Evolutionary conservation across 129 eudicot species (phyloP), one percentile per base, ranked within the genome.

Genomic region (Apium graveolens): DNA sequence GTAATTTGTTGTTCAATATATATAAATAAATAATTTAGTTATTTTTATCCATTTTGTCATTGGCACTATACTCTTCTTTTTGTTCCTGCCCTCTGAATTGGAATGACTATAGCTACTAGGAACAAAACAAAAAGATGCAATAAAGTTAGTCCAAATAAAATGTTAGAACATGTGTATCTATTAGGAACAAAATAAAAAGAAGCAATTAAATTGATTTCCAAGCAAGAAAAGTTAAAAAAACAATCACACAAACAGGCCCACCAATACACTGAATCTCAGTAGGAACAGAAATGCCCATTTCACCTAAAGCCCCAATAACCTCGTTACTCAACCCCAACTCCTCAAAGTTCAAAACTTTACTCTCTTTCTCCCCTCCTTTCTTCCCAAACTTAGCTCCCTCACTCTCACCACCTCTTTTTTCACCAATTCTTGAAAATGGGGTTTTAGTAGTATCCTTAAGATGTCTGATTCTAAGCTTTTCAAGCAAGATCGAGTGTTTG

Each of bases 181-280:
- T n/a, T n/a, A n/a, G n/a, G n/a, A n/a, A n/a, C n/a, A n/a, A n/a
- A n/a, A n/a, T n/a, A n/a, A n/a, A n/a, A n/a, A n/a, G n/a, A n/a
- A n/a, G n/a, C n/a, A n/a, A n/a, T n/a, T n/a, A n/a, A n/a, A n/a
- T n/a, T n/a, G n/a, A n/a, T n/a, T n/a, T n/a, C n/a, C n/a, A n/a
- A n/a, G n/a, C n/a, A n/a, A n/a, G n/a, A n/a, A n/a, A n/a, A n/a
- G n/a, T n/a, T n/a, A n/a, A n/a, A n/a, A n/a, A n/a, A n/a, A n/a
- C 85, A 70, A 94, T 81, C 42, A 94, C 93, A 74, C n/a, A n/a
- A n/a, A 87, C 86, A 70, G 96, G 96, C n/a, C 89, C 89, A 65
- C 98, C 98, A 75, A 91, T 85, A 80, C 86, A 48, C 85, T 94
- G 98, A 85, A 94, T 94, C 90, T 94, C 98, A 78, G 98, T 94